Evolutionary conservation across 1,284 basidiomycete genomes (phyloP).

Genomic region (Trametes pubescens): DNA sequence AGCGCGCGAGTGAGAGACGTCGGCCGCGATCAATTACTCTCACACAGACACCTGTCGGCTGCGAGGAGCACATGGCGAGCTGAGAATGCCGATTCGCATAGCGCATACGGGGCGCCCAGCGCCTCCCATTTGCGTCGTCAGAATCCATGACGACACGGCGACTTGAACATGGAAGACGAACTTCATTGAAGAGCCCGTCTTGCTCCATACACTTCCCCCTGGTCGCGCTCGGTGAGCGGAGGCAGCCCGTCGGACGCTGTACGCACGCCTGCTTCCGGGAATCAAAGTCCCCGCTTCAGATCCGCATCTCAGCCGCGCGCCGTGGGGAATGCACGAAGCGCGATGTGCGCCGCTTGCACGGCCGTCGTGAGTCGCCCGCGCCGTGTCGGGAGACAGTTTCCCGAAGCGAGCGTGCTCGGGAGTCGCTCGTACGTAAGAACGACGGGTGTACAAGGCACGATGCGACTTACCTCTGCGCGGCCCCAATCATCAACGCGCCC

Average conservation of each 20-base stretch:
- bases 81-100: slow-evolving; percentile 26
- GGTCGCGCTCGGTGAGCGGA: background rate
- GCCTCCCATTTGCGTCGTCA: slow-evolving; percentile 4
- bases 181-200: slow-evolving; percentile 3
- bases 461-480: slow-evolving; percentile 22
- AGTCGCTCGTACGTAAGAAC: slow-evolving; percentile 23
- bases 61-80: slow-evolving; percentile 29
- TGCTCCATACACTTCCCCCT: background rate
- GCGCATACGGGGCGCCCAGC: background rate
- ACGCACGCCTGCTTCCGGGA: slow-evolving; percentile 21
- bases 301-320: slow-evolving; percentile 17
- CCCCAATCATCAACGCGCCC: slow-evolving; percentile 15
- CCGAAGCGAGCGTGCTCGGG: slow-evolving; percentile 5
- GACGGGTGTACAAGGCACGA: slow-evolving; percentile 10
- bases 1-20: slow-evolving; percentile 14
- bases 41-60: slow-evolving; percentile 26
- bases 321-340: slow-evolving; percentile 6
- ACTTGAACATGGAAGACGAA: slow-evolving; percentile 9
- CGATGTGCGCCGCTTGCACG: slow-evolving; percentile 11
- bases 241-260: slow-evolving; percentile 3
- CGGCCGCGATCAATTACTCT: slow-evolving; percentile 21
- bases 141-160: slow-evolving; percentile 9
- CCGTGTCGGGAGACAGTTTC: slow-evolving; percentile 1
- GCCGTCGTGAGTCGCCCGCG: background rate
- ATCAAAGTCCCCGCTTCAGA: slow-evolving; percentile 22